Conservation (phyloP, 192 early-diverging fungal species). For the Phycomyces blakesleeanus region DNA sequence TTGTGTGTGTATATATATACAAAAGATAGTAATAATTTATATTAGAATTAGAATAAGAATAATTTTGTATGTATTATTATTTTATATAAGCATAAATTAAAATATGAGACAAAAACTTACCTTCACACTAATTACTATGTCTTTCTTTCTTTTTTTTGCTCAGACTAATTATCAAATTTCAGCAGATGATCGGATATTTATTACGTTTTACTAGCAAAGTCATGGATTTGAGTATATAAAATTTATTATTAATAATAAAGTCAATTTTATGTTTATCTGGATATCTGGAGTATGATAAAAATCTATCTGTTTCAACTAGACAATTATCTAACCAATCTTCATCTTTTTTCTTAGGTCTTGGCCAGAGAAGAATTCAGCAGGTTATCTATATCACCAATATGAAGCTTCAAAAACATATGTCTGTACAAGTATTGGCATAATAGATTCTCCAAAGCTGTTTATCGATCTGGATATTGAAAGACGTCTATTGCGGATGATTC, state of each 20-base stretch:
- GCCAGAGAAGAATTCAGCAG: constrained; percentile 4
- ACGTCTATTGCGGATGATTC: constrained; percentile 8
- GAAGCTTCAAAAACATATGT: constrained; percentile 8
- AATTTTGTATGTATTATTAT: no score
- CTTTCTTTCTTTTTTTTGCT: no score
- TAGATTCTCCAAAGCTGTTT: constrained; percentile 7
- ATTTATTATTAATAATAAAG: not conserved
- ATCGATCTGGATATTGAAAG: constrained; percentile 4
- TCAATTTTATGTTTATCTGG: not conserved
- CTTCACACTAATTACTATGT: no score
- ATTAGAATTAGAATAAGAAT: no score
- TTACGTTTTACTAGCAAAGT: no score
- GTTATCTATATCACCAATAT: constrained; percentile 6
- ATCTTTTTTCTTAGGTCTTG: constrained; percentile 1
- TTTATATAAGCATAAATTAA: no score
- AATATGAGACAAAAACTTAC: no score
- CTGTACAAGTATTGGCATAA: constrained; percentile 11
- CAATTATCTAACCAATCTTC: constrained; percentile 9
- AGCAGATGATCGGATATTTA: no score
- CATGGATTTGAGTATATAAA: no score
- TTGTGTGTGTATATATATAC: no score
- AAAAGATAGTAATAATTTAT: no score
- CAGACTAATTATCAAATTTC: no score
- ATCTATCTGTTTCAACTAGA: constrained; percentile 15
- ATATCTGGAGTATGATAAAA: not conserved